phyloP scores from a whole-genome alignment of 2,329 filamentous ascomycete genomes.

The Thermoascus crustaceus region DNA sequence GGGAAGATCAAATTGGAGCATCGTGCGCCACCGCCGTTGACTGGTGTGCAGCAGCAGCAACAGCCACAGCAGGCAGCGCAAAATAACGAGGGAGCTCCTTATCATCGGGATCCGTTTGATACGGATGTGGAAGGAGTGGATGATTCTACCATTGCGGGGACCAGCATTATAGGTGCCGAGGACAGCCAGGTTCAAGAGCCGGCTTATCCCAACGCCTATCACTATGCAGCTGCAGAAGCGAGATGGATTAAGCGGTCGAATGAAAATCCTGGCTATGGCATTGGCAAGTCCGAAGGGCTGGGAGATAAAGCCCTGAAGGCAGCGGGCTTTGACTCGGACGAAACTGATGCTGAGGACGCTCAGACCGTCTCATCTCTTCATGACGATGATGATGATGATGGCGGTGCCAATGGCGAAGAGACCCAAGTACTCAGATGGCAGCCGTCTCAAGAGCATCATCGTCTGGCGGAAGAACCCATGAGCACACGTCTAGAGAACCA shows the following conservation, averaged over 20 bases:
- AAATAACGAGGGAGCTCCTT: conserved; percentile 11
- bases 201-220: conserved; percentile 13
- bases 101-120: conserved; percentile 31
- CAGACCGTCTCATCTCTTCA: conserved; percentile 22
- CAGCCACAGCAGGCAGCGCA: conserved; percentile 5
- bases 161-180: conserved; percentile 30
- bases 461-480: conserved; percentile 23
- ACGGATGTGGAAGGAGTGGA: conserved; percentile 37
- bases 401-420: conserved; percentile 15
- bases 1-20: conserved; percentile 12
- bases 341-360: conserved; percentile 21
- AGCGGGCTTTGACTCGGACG: conserved; percentile 29
- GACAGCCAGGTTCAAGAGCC: conserved; percentile 19
- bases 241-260: conserved; percentile 9
- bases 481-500: conserved; percentile 31
- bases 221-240: too few species aligned
- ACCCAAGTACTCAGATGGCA: conserved; percentile 20
- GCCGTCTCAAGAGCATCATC: conserved; percentile 18
- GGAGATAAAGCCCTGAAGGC: conserved; percentile 28
- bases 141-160: conserved; percentile 34
- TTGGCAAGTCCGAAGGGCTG: conserved; percentile 26
- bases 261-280: conserved; percentile 17
- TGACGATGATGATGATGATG: conserved; percentile 21
- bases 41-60: conserved; percentile 10
- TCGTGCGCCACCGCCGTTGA: conserved; percentile 7